Evolutionary conservation across 2,329 filamentous ascomycete species (phyloP), one percentile per base, ranked within the genome.

Genomic region (Fusarium nelsonii): DNA sequence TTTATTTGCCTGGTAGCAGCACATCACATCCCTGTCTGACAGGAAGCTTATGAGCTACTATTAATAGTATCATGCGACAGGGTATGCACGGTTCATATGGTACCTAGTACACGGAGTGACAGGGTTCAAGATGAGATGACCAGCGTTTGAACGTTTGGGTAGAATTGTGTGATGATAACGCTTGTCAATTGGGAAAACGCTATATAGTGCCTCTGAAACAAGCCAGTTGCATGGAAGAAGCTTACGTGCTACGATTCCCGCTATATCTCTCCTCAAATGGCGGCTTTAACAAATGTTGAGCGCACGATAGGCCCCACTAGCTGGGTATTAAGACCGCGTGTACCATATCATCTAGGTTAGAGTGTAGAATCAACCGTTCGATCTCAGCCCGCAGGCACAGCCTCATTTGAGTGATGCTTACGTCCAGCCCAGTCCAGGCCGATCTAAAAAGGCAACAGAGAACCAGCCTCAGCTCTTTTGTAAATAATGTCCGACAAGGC

Each of bases 21-120:
- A 40, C 54, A 56, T 34, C 41, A 45, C 23, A 65, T 46, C 65
- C 65, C 34, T 60, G 65, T 50, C 56, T 65, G 65, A 56, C 50
- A 66, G 50, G 55, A 69, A 56, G 65, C 65, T 62, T 68, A 44
- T 53, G 46, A 26, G 54, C 44, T 65, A 28, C 65, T 68, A 69
- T 69, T 66, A 30, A 69, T 68, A 68, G 65, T 33, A 62, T 30
- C 37, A 40, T 36, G 16, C 20, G 44, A 46, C 46, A 39, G 46
- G 65, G 52, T 65, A 32, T 32, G 48, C 58, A 68, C 45, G 41
- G 52, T 20, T 44, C 44, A 40, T 46, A 52, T 43, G 20, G 48
- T 30, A 20, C 20, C 20, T 20, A 20, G 34, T 23, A 50, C 39
- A 3, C 23, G 23, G 15, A 51, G 26, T 30, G 34, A 58, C 58